Conservation (phyloP, 2,329 filamentous ascomycete species). For the Calycina marina region DNA sequence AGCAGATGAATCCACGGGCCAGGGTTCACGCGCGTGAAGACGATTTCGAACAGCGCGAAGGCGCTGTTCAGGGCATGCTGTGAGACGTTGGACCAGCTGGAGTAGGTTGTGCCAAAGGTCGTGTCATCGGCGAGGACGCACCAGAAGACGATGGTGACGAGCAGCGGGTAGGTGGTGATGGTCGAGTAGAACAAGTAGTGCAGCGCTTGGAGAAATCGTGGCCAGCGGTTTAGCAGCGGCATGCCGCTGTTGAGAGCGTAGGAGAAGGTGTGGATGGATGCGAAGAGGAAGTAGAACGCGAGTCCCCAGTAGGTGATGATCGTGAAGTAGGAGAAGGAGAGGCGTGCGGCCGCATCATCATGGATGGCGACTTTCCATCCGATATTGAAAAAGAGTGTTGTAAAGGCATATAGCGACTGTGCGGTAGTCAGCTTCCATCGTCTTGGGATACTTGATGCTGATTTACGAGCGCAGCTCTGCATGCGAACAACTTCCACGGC, state of each 20-base stretch:
- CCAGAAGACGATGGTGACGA: slow-evolving; percentile 64
- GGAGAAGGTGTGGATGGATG: slow-evolving; percentile 51
- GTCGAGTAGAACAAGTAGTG: slow-evolving; percentile 52
- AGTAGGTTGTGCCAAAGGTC: slow-evolving; percentile 34
- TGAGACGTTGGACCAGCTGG: slow-evolving; percentile 51
- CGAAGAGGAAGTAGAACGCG: slow-evolving; percentile 60
- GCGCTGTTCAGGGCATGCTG: slow-evolving; percentile 61
- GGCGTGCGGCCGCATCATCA: slow-evolving; percentile 1
- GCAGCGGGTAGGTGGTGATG: slow-evolving; percentile 46
- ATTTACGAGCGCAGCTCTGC: slow-evolving; percentile 40
- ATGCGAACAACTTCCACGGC: slow-evolving; percentile 43
- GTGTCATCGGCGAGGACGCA: slow-evolving; percentile 35
- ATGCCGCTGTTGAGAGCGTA: slow-evolving; percentile 45
- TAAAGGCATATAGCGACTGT: slow-evolving; percentile 53
- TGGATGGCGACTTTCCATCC: slow-evolving; percentile 44
- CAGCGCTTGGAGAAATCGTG: slow-evolving; percentile 46
- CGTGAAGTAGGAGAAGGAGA: slow-evolving; percentile 70
- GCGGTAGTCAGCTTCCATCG: not conserved
- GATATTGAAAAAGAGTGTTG: slow-evolving; percentile 54
- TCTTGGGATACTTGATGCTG: slow-evolving; percentile 11
- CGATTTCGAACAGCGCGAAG: slow-evolving; percentile 64
- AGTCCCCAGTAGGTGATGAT: slow-evolving; percentile 61
- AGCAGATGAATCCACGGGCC: slow-evolving; percentile 51
- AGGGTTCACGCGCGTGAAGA: slow-evolving; percentile 49
- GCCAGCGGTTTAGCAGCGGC: slow-evolving; percentile 42